These are phyloP conservation scores for Leishmania turanica DNA, from an alignment of 208 protist species.

Conservation along the genomic window DNA sequence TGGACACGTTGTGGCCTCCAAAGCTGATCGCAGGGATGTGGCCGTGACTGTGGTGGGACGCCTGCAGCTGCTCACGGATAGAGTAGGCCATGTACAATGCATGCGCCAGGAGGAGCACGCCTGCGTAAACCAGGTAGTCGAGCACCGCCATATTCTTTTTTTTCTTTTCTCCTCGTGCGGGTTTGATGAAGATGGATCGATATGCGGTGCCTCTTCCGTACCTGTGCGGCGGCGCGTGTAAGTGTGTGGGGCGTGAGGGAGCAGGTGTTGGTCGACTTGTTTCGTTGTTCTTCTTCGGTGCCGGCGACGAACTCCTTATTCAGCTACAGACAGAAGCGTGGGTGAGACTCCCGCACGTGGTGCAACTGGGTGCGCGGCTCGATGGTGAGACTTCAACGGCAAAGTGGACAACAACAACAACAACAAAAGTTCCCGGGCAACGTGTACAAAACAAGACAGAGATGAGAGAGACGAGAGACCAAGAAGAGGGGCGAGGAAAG, in stretches of 20 bases:
- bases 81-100: slow-evolving; percentile 65
- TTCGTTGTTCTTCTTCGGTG: neutral
- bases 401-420: neutral
- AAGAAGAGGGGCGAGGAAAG: neutral
- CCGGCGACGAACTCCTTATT: neutral
- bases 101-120: slow-evolving; percentile 61
- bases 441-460: neutral
- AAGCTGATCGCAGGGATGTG: slow-evolving; percentile 13
- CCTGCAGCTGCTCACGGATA: slow-evolving; percentile 74
- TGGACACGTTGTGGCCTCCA: slow-evolving; percentile 14
- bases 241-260: neutral
- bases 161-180: neutral
- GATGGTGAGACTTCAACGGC: neutral
- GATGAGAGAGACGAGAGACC: neutral
- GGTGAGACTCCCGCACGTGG: neutral
- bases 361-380: neutral
- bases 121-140: slow-evolving; percentile 53
- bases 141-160: slow-evolving; percentile 1
- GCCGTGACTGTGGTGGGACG: slow-evolving; percentile 40
- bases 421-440: slow-evolving; percentile 5
- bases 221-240: neutral
- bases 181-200: neutral
- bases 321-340: neutral
- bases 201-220: neutral
- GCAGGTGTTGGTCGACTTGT: neutral